A percentile compares a stretch with the other conserved stretches of the same genome.
Conservation (phyloP, 192 early-diverging fungal genomes). For the Gigaspora rosea region DNA sequence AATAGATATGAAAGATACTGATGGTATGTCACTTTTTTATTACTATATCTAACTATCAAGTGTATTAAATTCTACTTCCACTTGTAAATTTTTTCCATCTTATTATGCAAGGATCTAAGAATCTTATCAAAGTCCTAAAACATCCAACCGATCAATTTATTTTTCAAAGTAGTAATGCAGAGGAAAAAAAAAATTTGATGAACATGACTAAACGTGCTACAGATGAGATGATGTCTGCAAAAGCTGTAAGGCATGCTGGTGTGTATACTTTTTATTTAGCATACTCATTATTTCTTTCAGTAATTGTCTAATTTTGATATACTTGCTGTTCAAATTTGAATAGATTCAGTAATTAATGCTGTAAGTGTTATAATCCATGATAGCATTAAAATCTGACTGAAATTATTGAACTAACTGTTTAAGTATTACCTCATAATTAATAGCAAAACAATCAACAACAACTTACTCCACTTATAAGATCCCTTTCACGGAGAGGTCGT, state of each 20-base stretch:
- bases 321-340: neutral
- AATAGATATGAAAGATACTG: slow-evolving; percentile 81
- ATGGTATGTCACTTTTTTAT: slow-evolving; percentile 44
- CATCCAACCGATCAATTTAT: slow-evolving; percentile 75
- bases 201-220: slow-evolving; percentile 56
- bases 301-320: neutral
- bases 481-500: neutral
- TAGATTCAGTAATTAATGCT: slow-evolving; percentile 9
- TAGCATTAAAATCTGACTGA: too few species aligned
- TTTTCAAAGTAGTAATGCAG: slow-evolving; percentile 64
- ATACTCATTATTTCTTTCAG: neutral
- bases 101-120: slow-evolving; percentile 25
- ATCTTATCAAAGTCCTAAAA: slow-evolving; percentile 84
- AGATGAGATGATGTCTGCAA: slow-evolving; percentile 56
- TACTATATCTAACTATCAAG: neutral
- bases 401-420: neutral
- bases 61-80: neutral
- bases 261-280: neutral
- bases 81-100: neutral
- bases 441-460: slow-evolving; percentile 15
- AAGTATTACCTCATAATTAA: neutral
- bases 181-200: slow-evolving; percentile 71
- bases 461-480: slow-evolving; percentile 20
- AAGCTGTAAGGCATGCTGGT: slow-evolving; percentile 23
- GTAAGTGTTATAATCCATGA: neutral